Base-by-base conservation (phyloP, 805 yeast genomes). In the Blastobotrys attinorum region DNA sequence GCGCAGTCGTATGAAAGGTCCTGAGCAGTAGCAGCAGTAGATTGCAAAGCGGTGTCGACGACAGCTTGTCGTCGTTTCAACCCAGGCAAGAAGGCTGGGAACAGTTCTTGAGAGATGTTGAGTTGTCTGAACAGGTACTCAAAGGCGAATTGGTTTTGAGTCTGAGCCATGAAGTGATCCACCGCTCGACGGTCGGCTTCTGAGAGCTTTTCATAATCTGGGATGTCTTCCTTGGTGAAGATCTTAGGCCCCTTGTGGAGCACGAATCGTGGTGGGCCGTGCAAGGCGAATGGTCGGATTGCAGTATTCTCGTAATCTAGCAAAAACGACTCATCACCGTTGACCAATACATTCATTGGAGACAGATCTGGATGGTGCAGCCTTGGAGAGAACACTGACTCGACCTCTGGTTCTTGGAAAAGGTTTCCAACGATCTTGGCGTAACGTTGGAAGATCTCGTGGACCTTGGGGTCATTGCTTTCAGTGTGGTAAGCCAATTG, bases 111-210 rank as follows among this genome's bases (percentile, higher is more conserved):
- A 4, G 22, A n/a, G 10, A 5, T 21, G 44, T 75, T 70, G 37
- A 72, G 71, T 38, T 76, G 74, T 56, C 83, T 85, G 53, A 89
- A 69, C 21, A 80, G 75, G 47, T 75, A 65, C 64, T 90, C 97
- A 89, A 95, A 90, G 45, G 83, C 64, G 54, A 83, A 80, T 64
- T 90, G 95, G 61, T 89, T 87, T 71, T 96, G 80, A 3, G 97
- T 89, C 64, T 90, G 79, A 55, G 79, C 79, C 63, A 81, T 81
- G 80, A 90, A 85, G 65, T 83, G 89, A 56, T 81, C 81, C 55
- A 83, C 84, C 61, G 89, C 89, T 50, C 77, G 80, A 64, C 82
- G 76, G 51, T 86, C 92, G 36, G 75, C 65, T 34, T 83, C 94
- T 40, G 76, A 76, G 64, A 89, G 66, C 44, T 72, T 66, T 3